Percentiles rank a stretch among this genome's conserved stretches.
phyloP scores from a whole-genome alignment of 2,329 filamentous ascomycete genomes.

The Arthrobotrys conoides region DNA sequence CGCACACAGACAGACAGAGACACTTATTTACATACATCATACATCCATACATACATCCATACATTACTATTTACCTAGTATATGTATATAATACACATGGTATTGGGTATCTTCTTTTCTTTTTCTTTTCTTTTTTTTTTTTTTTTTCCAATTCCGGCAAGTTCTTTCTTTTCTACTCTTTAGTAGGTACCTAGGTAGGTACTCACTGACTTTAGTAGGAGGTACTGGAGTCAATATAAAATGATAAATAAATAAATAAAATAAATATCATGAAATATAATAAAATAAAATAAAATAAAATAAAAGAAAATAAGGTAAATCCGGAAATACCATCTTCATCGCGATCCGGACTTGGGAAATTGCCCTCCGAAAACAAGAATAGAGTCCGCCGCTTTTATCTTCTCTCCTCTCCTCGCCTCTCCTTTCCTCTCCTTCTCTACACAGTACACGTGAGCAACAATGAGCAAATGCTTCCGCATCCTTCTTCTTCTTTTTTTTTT shows the following conservation, averaged over 20 bases:
- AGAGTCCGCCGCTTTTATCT: constrained; percentile 26
- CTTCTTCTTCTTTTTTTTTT: constrained; percentile 4
- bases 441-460: constrained; percentile 13
- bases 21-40: background rate
- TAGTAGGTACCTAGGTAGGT: no score
- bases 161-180: background rate
- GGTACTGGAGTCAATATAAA: no score
- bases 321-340: constrained; percentile 7
- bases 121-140: constrained; percentile 21
- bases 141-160: constrained; percentile 47
- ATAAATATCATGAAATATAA: no score
- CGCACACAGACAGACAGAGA: background rate
- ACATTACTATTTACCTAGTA: no score
- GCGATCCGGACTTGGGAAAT: constrained; percentile 38
- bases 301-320: background rate
- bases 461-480: constrained; percentile 17
- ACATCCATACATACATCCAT: no score
- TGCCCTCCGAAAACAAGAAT: constrained; percentile 13
- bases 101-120: no score
- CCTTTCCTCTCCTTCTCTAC: constrained; percentile 1
- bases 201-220: no score
- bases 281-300: no score
- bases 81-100: no score
- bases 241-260: no score
- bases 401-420: no score